Evolutionary conservation across 1,284 basidiomycete genomes (phyloP), one percentile per base, ranked within the genome.

Genomic region (Mycena citricolor): DNA sequence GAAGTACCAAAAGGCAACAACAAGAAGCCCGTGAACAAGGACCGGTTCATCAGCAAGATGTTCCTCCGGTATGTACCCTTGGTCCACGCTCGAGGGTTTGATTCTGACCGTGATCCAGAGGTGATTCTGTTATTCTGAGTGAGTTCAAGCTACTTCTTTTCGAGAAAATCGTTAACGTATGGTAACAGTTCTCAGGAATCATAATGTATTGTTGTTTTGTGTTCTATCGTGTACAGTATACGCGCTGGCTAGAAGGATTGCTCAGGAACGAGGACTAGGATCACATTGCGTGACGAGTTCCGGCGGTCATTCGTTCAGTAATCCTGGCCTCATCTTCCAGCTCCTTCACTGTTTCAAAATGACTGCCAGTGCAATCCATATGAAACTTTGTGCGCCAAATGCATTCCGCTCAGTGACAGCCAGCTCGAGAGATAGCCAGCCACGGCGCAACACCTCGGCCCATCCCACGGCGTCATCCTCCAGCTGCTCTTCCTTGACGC

Each of bases 41-140:
- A 99, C 70, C 81, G 97, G 32, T 99, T 99, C 73, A 97, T 99
- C 65, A 97, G 93, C 71, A 99, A 95, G 71, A 97, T 97, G 86
- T 93, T 92, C 65, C 65, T 92, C 48, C 77, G 89, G 89, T 90
- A 58, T 43, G 81, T 64, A 12, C 8, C 20, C 45, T 49, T 24
- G 42, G 46, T 23, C 22, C 31, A 33, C 49, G 29, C n/a, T 41
- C 13, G 42, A 51, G 44, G 49, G 39, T 22, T 42, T 49, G 42
- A 38, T 54, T 30, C 30, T 56, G 45, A 32, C 33, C 47, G 38
- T 59, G 63, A 51, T 52, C 54, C 55, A 90, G 91, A 39, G 94
- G 94, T 24, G 94, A 97, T 66, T 97, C 94, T 31, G 94, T 97
- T 13, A 94, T 97, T 56, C 76, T 97, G 45, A 87, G 94, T 95